Evolutionary conservation across 805 yeast genomes (phyloP).

Genomic region (Huiozyma naganishii): DNA sequence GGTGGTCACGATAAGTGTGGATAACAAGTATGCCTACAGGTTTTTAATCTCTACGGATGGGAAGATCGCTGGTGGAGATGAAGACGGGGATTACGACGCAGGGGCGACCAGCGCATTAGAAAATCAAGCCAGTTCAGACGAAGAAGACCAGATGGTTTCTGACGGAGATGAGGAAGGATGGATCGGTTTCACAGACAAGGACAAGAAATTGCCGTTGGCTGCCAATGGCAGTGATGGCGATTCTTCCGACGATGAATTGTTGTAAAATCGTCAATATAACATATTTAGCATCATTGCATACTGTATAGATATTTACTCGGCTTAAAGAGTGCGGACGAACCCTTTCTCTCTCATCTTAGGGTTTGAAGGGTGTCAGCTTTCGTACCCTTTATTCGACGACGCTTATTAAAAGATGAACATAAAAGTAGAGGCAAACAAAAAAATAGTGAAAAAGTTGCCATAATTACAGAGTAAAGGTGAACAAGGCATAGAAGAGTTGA

Average conservation of each 20-base stretch:
- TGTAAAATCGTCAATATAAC: slow-evolving; percentile 5
- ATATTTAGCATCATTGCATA: neutral
- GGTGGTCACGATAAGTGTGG: slow-evolving; percentile 42
- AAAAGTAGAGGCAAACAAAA: too few species aligned
- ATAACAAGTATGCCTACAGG: slow-evolving; percentile 42
- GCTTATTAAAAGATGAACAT: too few species aligned
- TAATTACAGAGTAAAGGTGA: too few species aligned
- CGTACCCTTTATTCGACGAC: too few species aligned
- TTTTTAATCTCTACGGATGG: slow-evolving; percentile 36
- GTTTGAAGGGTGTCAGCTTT: too few species aligned
- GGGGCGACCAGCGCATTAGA: too few species aligned
- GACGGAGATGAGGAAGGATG: slow-evolving; percentile 32
- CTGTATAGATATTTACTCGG: too few species aligned
- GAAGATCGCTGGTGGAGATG: slow-evolving; percentile 16
- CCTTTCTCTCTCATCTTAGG: too few species aligned
- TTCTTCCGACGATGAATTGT: slow-evolving; percentile 21
- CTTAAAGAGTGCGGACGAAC: too few species aligned
- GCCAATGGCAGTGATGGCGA: slow-evolving; percentile 13
- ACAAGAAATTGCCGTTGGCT: slow-evolving; percentile 14
- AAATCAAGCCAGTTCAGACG: slow-evolving; percentile 1
- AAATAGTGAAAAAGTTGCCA: too few species aligned
- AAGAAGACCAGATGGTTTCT: slow-evolving; percentile 6
- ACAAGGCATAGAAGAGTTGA: too few species aligned
- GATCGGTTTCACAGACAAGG: slow-evolving; percentile 24
- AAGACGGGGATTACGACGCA: slow-evolving; percentile 11